Base-by-base conservation (phyloP, 2,329 filamentous ascomycete species). In the Clonostachys byssicola region DNA sequence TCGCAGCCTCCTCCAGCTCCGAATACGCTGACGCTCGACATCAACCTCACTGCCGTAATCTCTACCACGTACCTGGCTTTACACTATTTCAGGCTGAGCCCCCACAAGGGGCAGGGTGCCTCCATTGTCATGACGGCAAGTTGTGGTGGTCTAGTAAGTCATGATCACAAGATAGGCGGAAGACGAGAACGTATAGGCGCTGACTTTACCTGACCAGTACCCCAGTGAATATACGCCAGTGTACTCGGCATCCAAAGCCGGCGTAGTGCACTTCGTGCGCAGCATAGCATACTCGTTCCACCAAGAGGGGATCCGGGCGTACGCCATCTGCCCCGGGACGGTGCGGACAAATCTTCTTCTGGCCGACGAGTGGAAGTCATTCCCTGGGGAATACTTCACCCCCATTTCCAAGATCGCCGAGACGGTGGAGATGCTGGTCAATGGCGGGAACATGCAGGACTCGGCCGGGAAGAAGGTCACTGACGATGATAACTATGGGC, bases 61-160 rank as follows among this genome's bases (percentile, higher is more conserved):
- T 63, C 61, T 18, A 67, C 67, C 13, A 60, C 57, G 7, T 67
- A 71, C 48, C 63, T 72, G 5, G 69, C 69, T 4, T 54, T 65
- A 42, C 66, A 72, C 51, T 72, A 72, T 51, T 71, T 73, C 52
- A 56, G 62, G 23, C 47, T 56, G 14, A 60, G 53, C 34, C 48
- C 53, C 13, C 46, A 54, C 33, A 47, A 51, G 30, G 53, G 49
- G 17, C 46, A 52, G 44, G 54, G 56, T 17, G 50, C 49, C 9
- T 49, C 56, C n/a, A 52, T 63, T 13, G 51, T 63, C 33, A 57
- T 61, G 42, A 66, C 60, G 6, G 58, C 59, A 10, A 65, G 62
- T 45, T 54, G 58, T 33, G 59, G 56, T 18, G 58, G 56, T 12
- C 50, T 64, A 34, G 57, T 59, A 47, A 54, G 55, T 56, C 12